Evolutionary conservation across 2,329 filamentous ascomycete genomes (phyloP), one percentile per base, ranked within the genome.

Genomic region (Ophioceras dolichostomum): DNA sequence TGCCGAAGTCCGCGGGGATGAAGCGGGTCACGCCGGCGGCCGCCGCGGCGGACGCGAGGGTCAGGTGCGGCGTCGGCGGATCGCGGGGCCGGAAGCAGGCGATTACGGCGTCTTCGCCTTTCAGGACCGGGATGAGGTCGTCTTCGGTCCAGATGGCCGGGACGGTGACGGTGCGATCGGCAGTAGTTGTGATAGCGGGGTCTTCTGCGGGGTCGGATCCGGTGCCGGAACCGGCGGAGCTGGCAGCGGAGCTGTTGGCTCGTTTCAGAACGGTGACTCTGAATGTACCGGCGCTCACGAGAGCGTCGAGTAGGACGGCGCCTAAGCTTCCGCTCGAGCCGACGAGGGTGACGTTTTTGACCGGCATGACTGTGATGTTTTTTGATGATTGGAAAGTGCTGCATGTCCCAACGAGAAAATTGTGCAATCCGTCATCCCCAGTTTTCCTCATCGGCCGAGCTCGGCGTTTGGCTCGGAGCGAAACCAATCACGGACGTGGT

Each of bases 1-100:
- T 60, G 36, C 60, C 60, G 40, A 55, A 63, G 48, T 63, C 59
- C 40, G 60, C 58, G 18, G 59, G 59, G 41, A 63, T 54, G 38
- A 60, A 51, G 33, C 59, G 54, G 43, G 43, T 45, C 9, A 62
- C 58, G 14, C 54, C 55, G 0, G 53, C 56, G 1, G 52, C 52
- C 6, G 49, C 53, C 2, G 58, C 58, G 7, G 59, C 60, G 10
- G 58, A 58, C 21, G 53, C 56, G 33, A 61, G 51, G 26, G 49
- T 50, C 31, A 61, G 40, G 42, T 62, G 59, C 37, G 50, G 46
- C 3, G 42, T 41, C 9, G 36, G 36, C 8, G 38, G 37, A 5
- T 48, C 42, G 38, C 53, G 41, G 14, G 56, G 48, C 9, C 51
- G 54, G 43, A 60, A 60, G 41, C 46, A 45, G 30, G 51, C 54